Evolutionary conservation across 2,329 filamentous ascomycete species (phyloP), one percentile per base, ranked within the genome.

Genomic region (Claviceps humidiphila): DNA sequence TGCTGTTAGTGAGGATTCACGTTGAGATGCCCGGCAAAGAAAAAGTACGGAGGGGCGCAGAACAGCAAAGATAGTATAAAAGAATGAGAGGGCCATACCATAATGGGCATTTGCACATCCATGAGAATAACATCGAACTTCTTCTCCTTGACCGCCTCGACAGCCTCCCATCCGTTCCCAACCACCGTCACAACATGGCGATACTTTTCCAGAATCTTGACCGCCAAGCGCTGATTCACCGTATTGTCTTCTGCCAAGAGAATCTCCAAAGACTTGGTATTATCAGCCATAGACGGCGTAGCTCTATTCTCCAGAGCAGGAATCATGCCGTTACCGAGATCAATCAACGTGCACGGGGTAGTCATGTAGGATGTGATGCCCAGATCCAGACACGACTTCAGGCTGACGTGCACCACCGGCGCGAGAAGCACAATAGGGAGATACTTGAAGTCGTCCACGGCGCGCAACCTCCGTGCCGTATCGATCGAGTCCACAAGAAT

Each of bases 101-200:
- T 97, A 62, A 97, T 87, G n/a, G 93, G 93, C 93, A 98, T 98
- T 67, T 97, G 93, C 17, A 98, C 93, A 65, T 98, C 93, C 93
- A 98, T 98, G 48, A 98, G 77, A 58, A 98, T 93, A 56, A 95
- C 88, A 67, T 98, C 93, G 66, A 94, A 98, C 65, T 88, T 85
- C 71, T 86, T 91, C 65, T 84, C 81, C 75, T 94, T 90, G 60
- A 96, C 83, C n/a, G 87, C 84, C 64, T 96, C 87, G 14, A 97
- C 82, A 1, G 93, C 93, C 64, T 97, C 91, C 58, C 90, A 78
- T 55, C 93, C 93, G 65, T 98, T 98, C 61, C 90, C 89, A 44
- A 95, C 93, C 24, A 98, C 93, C 1, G 87, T 91, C 24, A 94
- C 88, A 26, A 84, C 84, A 64, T 94, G 88, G 64, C 96, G 90